Base-by-base conservation (phyloP, 169 alveolate genomes). In the Eimeria praecox region DNA sequence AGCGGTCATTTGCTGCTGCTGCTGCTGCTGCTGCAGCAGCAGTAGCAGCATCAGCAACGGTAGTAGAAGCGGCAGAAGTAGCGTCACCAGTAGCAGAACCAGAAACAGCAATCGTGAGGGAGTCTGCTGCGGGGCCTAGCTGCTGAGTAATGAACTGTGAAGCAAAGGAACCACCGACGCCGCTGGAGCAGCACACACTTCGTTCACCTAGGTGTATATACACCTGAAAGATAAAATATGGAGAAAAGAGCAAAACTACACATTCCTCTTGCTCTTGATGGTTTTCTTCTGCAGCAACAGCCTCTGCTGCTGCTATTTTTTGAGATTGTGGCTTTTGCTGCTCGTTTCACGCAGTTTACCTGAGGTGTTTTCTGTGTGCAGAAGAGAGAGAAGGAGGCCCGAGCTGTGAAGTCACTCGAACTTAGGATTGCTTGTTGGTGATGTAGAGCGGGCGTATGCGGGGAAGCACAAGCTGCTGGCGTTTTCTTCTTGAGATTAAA, bases 71-170 rank as follows among this genome's bases (percentile, higher is more conserved):
- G n/a, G n/a, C n/a, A n/a, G n/a, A n/a, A n/a, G n/a, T n/a, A n/a
- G n/a, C n/a, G n/a, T n/a, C n/a, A n/a, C n/a, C n/a, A n/a, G n/a
- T n/a, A 20, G 62, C 22, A 35, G 38, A 27, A n/a, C 66, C 88
- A 14, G 88, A 16, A 42, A 64, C 83, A 16, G 56, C 56, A n/a
- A 33, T 64, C 10, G 88, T 54, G 3, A 38, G 33, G 27, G 88
- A 78, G 44, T 78, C 88, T 35, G 88, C 88, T 2, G 88, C 56
- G 18, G 88, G 44, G 33, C 88, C 88, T 44, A 78, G 88, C 20
- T 44, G 18, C 35, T 78, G 8, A 38, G 66, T 18, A 78, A 78
- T 78, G 40, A 78, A 78, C 22, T 78, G 88, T 6, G 88, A 54
- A 38, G 88, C 88, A 78, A 78, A 78, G 38, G 88, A 78, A 38